Percentiles rank a stretch among this genome's conserved stretches.
Conservation (phyloP, 495 filamentous ascomycete genomes). For the Cercophora sp. region DNA sequence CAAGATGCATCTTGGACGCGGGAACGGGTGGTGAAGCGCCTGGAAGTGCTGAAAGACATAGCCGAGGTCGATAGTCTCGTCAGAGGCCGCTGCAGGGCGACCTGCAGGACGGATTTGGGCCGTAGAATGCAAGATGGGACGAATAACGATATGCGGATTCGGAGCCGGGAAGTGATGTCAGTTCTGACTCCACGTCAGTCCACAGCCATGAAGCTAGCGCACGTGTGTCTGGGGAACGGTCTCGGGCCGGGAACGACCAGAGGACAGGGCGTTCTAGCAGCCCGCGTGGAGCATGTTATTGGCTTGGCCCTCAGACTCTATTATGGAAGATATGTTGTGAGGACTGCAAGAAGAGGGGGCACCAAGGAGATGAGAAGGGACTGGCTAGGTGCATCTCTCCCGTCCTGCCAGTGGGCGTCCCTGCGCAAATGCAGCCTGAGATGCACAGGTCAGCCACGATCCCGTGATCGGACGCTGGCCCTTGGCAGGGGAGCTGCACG, state of each 20-base stretch:
- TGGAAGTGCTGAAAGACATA: background rate
- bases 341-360: background rate
- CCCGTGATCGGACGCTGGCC: constrained; percentile 8
- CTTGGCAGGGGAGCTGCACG: background rate
- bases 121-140: background rate
- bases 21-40: background rate
- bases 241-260: too few relatives aligned
- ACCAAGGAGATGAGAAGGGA: background rate
- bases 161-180: background rate
- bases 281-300: background rate
- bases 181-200: background rate
- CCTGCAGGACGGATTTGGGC: background rate
- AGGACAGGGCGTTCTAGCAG: background rate
- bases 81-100: constrained; percentile 1
- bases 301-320: background rate
- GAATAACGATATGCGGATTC: background rate
- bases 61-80: constrained; percentile 8
- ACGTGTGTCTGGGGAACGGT: too few relatives aligned
- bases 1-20: background rate
- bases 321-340: background rate
- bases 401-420: background rate
- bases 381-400: background rate
- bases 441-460: background rate
- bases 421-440: background rate
- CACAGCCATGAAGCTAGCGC: too few relatives aligned